These are phyloP conservation scores for Coemansia sp. DNA, from an alignment of 192 early-diverging fungal species.

Conservation along the genomic window DNA sequence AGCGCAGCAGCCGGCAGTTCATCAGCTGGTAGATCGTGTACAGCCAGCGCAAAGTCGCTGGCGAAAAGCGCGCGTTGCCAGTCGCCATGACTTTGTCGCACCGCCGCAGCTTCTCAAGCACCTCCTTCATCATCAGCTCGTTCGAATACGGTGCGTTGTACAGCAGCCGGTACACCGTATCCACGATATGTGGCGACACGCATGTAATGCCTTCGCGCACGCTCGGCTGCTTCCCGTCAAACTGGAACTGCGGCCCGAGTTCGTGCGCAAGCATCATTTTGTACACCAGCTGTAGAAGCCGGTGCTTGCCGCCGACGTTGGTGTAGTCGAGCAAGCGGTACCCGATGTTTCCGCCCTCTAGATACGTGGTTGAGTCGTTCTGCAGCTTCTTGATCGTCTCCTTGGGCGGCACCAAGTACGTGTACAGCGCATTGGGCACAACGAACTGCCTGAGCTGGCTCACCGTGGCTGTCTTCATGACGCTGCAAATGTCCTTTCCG, in stretches of 20 bases:
- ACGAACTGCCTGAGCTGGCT: conserved; percentile 48
- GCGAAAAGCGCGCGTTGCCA: conserved; percentile 47
- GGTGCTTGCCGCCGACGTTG: conserved; percentile 66
- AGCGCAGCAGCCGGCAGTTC: conserved; percentile 70
- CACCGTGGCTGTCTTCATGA: conserved; percentile 48
- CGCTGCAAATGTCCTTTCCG: conserved; percentile 20
- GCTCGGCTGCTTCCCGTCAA: conserved; percentile 48
- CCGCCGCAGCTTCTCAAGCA: conserved; percentile 69
- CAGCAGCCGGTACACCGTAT: conserved; percentile 75
- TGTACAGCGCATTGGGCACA: conserved; percentile 50
- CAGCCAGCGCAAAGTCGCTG: conserved; percentile 62
- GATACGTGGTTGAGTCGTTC: conserved; percentile 49
- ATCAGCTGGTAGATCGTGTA: conserved; percentile 73
- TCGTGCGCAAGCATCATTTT: conserved; percentile 74
- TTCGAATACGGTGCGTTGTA: conserved; percentile 74
- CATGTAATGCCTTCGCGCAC: conserved; percentile 57
- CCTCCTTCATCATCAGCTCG: conserved; percentile 69
- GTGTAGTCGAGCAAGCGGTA: conserved; percentile 71
- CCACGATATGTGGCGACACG: conserved; percentile 71
- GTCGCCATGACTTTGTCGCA: conserved; percentile 65
- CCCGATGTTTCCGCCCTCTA: conserved; percentile 64
- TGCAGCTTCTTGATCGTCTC: conserved; percentile 39
- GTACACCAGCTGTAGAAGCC: conserved; percentile 66
- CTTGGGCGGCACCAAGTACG: conserved; percentile 44
- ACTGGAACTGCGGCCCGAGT: conserved; percentile 60